phyloP scores from a whole-genome alignment of 306 rosid species.

The Quercus aquifolioides region DNA sequence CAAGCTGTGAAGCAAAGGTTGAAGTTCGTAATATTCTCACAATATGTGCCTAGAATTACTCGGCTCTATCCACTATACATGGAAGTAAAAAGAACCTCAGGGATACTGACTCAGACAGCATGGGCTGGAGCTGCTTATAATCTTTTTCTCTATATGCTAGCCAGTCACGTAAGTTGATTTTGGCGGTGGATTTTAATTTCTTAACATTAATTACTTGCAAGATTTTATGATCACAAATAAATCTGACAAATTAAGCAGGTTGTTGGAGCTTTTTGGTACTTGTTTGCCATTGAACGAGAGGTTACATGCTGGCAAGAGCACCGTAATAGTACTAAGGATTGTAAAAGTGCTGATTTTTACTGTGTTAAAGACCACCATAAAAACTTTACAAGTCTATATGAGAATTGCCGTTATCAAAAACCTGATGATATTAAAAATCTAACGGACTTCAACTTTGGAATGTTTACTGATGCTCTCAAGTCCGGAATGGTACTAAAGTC shows the following conservation, averaged over 20 bases:
- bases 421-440: slow-evolving; percentile 19
- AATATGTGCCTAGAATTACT: slow-evolving; percentile 61
- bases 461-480: slow-evolving; percentile 54
- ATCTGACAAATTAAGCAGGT: slow-evolving; percentile 49
- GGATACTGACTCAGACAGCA: slow-evolving; percentile 83
- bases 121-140: slow-evolving; percentile 91
- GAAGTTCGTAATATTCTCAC: slow-evolving; percentile 43
- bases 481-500: slow-evolving; percentile 33
- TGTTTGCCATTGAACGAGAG: slow-evolving; percentile 57
- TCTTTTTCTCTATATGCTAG: slow-evolving; percentile 79
- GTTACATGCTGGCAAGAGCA: slow-evolving; percentile 46
- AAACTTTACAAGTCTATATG: not conserved
- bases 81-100: slow-evolving; percentile 72
- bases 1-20: slow-evolving; percentile 24
- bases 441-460: slow-evolving; percentile 54
- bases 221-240: slow-evolving; percentile 11
- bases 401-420: slow-evolving; percentile 33
- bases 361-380: not conserved
- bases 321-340: not conserved
- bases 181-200: not conserved
- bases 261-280: slow-evolving; percentile 84
- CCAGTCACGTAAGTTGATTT: slow-evolving; percentile 71
- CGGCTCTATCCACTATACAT: slow-evolving; percentile 55
- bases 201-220: too few species aligned
- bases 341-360: too few species aligned